Base-by-base conservation (phyloP, 768 basidiomycete species). In the Hericium erinaceus region DNA sequence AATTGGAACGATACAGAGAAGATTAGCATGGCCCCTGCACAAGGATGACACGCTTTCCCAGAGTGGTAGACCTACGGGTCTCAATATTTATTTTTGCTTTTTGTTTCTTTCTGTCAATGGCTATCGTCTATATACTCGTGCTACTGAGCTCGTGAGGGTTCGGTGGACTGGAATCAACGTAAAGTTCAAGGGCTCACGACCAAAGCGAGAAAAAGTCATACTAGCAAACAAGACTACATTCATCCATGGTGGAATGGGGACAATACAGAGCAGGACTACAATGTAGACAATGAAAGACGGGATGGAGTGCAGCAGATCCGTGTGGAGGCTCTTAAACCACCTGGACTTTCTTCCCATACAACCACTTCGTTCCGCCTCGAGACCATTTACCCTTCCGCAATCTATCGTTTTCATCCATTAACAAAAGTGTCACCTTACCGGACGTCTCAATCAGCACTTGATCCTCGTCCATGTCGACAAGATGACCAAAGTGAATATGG, bases 1-100 rank as follows among this genome's bases (percentile, higher is more conserved):
- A 91, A 89, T 93, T 92, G 92, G 89, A 94, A 93, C 91, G 89
- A 94, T 95, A 94, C 92, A 93, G 92, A 95, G 93, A 95, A 95
- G 93, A 94, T 95, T 94, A 95, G 93, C 93, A 95, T 95, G 90
- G 94, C 92, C 93, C 94, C 93, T 95, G 93, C 94, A 95, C 92
- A 97, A 95, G 94, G 93, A 95, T 95, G 93, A 94, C 93, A 95
- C 90, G 89, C 88, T 91, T 88, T 87, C 81, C 85, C 86, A 85
- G 87, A 89, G 87, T 88, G 86, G 87, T 87, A 87, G 70, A 70
- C 66, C 70, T 71, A 71, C 69, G 70, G 70, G 68, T 72, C 69
- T 73, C 71, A 72, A 72, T 72, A 72, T 72, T 73, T 72, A 70
- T 72, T 66, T 61, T 60, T 37, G n/a, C 10, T 48, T 15, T 28